phyloP scores from a whole-genome alignment of 2,329 filamentous ascomycete species.

The Fusarium liriodendri region DNA sequence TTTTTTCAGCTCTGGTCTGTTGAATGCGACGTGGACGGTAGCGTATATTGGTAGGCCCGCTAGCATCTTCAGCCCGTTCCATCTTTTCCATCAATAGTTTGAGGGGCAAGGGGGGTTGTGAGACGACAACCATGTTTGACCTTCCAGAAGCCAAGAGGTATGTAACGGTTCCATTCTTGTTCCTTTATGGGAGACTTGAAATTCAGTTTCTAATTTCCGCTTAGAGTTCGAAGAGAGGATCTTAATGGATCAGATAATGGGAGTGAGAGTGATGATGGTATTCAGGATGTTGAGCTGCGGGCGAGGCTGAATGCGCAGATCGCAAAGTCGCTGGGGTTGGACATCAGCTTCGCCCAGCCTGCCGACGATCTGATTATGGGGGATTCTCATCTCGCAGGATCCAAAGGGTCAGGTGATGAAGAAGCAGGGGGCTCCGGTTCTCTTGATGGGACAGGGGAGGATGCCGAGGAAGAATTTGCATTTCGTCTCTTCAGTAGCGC shows the following conservation, averaged over 20 bases:
- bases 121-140: slow-evolving; percentile 43
- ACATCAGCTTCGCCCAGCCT: slow-evolving; percentile 37
- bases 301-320: slow-evolving; percentile 61
- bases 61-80: neutral
- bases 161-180: neutral
- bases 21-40: slow-evolving; percentile 33
- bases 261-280: slow-evolving; percentile 46
- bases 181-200: neutral
- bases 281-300: slow-evolving; percentile 53
- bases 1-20: neutral
- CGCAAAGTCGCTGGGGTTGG: slow-evolving; percentile 58
- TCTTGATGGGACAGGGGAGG: slow-evolving; percentile 27
- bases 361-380: neutral
- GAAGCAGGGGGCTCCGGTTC: slow-evolving; percentile 11
- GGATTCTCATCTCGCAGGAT: slow-evolving; percentile 1
- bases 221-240: slow-evolving; percentile 67
- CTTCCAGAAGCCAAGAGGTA: slow-evolving; percentile 49
- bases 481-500: slow-evolving; percentile 69
- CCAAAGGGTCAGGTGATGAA: slow-evolving; percentile 18
- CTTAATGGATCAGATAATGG: slow-evolving; percentile 54
- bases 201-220: slow-evolving; percentile 9
- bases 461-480: slow-evolving; percentile 57
- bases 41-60: slow-evolving; percentile 2
- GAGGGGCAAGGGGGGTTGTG: neutral
- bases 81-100: neutral